Evolutionary conservation across 2,329 filamentous ascomycete species (phyloP).

Genomic region (Xylariomycetidae sp.): DNA sequence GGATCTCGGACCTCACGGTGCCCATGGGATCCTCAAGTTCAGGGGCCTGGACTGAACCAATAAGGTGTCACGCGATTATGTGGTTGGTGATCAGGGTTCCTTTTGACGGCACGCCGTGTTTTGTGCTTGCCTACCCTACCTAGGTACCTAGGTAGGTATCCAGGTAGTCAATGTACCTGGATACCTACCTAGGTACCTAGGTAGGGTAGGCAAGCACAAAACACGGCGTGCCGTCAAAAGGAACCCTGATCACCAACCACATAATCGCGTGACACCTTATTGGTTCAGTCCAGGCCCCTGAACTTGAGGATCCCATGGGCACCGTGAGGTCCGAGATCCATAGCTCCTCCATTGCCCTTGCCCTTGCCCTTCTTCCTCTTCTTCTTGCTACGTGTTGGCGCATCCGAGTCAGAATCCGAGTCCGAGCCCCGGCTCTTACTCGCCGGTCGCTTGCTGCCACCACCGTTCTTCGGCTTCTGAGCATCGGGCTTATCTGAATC

Average conservation of each 20-base stretch:
- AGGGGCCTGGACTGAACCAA: conserved; percentile 38
- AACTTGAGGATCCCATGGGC: conserved; percentile 49
- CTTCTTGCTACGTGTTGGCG: conserved; percentile 37
- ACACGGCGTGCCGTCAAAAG: no score
- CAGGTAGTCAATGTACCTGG: no score
- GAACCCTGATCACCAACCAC: no score
- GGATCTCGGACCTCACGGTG: conserved; percentile 45
- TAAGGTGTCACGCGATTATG: not conserved
- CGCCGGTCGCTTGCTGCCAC: conserved; percentile 32
- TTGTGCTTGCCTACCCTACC: no score
- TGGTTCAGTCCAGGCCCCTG: conserved; percentile 38
- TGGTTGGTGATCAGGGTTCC: no score
- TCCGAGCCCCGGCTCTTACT: conserved; percentile 35
- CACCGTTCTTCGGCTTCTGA: conserved; percentile 35
- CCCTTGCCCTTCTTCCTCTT: conserved; percentile 40
- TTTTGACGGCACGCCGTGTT: no score
- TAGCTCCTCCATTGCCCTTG: no score
- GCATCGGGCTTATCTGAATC: conserved; percentile 44
- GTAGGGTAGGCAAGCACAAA: no score
- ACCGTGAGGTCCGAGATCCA: conserved; percentile 44
- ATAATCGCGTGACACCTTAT: not conserved
- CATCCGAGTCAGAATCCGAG: conserved; percentile 40
- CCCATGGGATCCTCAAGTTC: conserved; percentile 48
- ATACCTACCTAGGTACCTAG: no score
- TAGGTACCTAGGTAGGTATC: no score